Evolutionary conservation across 2,329 filamentous ascomycete genomes (phyloP), one percentile per base, ranked within the genome.

Genomic region (Colletotrichum spaethianum): DNA sequence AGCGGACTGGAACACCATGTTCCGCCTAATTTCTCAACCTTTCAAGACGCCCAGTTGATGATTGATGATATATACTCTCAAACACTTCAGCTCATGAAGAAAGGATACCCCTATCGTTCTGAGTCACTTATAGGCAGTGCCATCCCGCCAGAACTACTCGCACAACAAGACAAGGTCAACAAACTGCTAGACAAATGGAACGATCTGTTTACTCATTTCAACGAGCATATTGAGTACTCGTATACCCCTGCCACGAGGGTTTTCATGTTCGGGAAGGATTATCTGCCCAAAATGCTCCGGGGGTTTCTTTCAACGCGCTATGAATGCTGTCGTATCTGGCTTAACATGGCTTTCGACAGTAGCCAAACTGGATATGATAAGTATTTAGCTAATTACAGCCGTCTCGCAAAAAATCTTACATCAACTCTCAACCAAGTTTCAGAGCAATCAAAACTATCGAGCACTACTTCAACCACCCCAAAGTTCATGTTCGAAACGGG

Each of bases 331-430:
- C 52, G 65, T 12, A 50, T 72, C 28, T 72, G 70, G 70, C 2
- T 70, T 11, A 72, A 85, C 71, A 82, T 75, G 36, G 76, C 73
- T 2, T 84, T 81, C 46, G 83, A 85, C 68, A 57, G 62, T 1
- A 72, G 77, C 33, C 53, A 71, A 36, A 60, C 40, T 4, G 67
- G 61, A 0, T 71, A 57, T 6, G 70, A 73, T n/a, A 63, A 44
- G 26, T 73, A 38, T 18, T 1, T 72, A n/a, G 11, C 55, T 16
- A 72, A 70, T 20, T 72, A 64, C 59, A 60, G 50, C 23, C 59
- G 60, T 6, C 28, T 72, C 1, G 70, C 46, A 0, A 64, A 61
- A 26, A 18, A 48, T 5, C 53, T 72, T 1, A 36, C 42, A n/a
- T 16, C 31, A 14, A 69, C 57, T 16, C 60, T 56, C 12, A 28